Evolutionary conservation across 2,329 filamentous ascomycete species (phyloP).

Genomic region (Knufia fluminis): DNA sequence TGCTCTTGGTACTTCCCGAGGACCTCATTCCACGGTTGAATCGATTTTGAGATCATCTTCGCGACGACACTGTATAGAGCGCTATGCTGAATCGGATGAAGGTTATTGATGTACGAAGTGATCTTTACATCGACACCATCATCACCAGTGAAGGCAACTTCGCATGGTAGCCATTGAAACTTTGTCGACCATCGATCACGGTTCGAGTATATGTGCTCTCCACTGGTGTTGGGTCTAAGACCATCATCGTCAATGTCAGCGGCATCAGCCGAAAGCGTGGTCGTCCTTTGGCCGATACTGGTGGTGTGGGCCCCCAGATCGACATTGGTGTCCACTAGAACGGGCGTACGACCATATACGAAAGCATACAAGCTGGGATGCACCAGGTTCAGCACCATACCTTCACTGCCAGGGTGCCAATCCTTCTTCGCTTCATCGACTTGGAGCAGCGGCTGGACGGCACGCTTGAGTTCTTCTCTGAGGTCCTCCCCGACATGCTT

Average conservation of each 20-base stretch:
- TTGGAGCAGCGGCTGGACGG: neutral
- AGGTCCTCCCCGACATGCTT: too few relatives aligned
- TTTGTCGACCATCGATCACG: conserved; percentile 24
- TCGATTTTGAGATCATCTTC: conserved; percentile 9
- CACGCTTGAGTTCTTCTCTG: neutral
- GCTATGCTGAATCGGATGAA: conserved; percentile 32
- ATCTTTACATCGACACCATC: conserved; percentile 26
- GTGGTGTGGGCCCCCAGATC: too few relatives aligned
- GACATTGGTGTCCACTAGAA: conserved; percentile 15
- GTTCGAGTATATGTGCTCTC: too few relatives aligned
- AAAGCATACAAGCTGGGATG: conserved; percentile 48
- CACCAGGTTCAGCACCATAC: conserved; percentile 54
- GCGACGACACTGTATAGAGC: conserved; percentile 33
- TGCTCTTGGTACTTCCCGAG: neutral
- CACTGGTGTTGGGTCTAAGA: too few relatives aligned
- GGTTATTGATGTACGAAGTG: conserved; percentile 39
- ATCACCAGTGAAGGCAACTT: conserved; percentile 29
- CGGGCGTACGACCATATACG: conserved; percentile 25
- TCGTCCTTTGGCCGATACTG: too few relatives aligned
- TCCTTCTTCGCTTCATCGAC: conserved; percentile 42
- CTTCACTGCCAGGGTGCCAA: conserved; percentile 53
- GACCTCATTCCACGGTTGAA: neutral
- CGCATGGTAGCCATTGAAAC: conserved; percentile 40
- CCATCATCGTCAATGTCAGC: too few relatives aligned
- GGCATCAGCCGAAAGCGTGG: too few relatives aligned